phyloP scores from a whole-genome alignment of 1,139 yeast species.

The Eremothecium gossypii region DNA sequence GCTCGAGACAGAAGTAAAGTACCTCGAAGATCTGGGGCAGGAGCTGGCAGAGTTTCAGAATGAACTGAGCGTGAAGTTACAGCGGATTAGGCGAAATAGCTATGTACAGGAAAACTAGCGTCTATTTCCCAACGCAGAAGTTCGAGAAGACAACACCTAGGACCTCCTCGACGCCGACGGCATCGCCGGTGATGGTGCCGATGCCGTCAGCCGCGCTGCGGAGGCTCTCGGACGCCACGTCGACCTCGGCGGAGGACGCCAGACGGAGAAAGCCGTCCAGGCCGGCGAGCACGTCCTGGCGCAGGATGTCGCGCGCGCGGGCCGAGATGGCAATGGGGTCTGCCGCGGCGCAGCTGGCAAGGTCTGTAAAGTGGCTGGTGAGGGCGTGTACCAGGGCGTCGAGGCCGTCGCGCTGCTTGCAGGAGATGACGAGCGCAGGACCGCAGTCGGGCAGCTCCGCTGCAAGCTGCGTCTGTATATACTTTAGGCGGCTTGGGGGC shows the following conservation, averaged over 20 bases:
- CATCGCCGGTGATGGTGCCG: slow-evolving; percentile 84
- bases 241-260: slow-evolving; percentile 56
- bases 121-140: slow-evolving; percentile 85
- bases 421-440: slow-evolving; percentile 48
- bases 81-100: background rate
- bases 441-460: slow-evolving; percentile 12
- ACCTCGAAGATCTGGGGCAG: slow-evolving; percentile 20
- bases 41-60: slow-evolving; percentile 23
- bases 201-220: slow-evolving; percentile 74
- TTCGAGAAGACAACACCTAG: slow-evolving; percentile 84
- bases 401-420: slow-evolving; percentile 51
- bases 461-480: slow-evolving; percentile 23
- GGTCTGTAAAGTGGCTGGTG: slow-evolving; percentile 37
- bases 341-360: slow-evolving; percentile 38
- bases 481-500: slow-evolving; percentile 18
- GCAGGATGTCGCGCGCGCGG: slow-evolving; percentile 64
- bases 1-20: slow-evolving; percentile 18
- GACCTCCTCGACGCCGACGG: slow-evolving; percentile 84
- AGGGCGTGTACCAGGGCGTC: slow-evolving; percentile 34
- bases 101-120: background rate
- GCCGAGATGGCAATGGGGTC: slow-evolving; percentile 66
- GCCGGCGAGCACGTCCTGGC: slow-evolving; percentile 65
- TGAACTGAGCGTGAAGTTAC: slow-evolving; percentile 9
- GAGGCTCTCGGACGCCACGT: slow-evolving; percentile 71
- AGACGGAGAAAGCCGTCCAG: slow-evolving; percentile 49